Percentiles rank a stretch among this genome's conserved stretches.
phyloP scores from a whole-genome alignment of 768 basidiomycete species.

The Boletellus ananas region DNA sequence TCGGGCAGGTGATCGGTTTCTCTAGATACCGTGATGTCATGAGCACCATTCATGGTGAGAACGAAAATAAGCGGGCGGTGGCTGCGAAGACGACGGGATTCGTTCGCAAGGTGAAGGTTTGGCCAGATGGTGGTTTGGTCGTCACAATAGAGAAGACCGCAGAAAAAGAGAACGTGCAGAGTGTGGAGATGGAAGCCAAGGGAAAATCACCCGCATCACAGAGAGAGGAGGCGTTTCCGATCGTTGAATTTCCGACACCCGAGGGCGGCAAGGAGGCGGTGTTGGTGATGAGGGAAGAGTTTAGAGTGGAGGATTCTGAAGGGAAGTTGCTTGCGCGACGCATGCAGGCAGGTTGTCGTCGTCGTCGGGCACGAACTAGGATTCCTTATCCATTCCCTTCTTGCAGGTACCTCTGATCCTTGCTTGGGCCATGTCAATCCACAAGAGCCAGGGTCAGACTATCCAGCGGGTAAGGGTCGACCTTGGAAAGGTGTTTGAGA shows the following conservation, averaged over 20 bases:
- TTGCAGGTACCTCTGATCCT: slow-evolving; percentile 66
- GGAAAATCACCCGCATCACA: slow-evolving; percentile 29
- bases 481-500: slow-evolving; percentile 62
- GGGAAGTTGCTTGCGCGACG: slow-evolving; percentile 46
- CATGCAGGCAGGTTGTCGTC: slow-evolving; percentile 36
- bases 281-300: slow-evolving; percentile 50
- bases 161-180: slow-evolving; percentile 35
- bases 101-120: slow-evolving; percentile 34
- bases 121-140: slow-evolving; percentile 25
- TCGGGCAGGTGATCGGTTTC: slow-evolving; percentile 61
- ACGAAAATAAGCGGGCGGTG: slow-evolving; percentile 21
- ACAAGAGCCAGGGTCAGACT: slow-evolving; percentile 77
- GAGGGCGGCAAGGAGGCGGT: slow-evolving; percentile 42
- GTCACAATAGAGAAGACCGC: neutral
- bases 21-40: slow-evolving; percentile 23
- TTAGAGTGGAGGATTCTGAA: slow-evolving; percentile 50
- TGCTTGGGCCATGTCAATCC: slow-evolving; percentile 76
- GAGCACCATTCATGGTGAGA: slow-evolving; percentile 16
- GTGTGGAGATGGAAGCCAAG: slow-evolving; percentile 15
- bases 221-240: slow-evolving; percentile 39
- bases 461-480: slow-evolving; percentile 63
- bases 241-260: slow-evolving; percentile 45
- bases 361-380: neutral
- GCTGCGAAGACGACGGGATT: slow-evolving; percentile 31
- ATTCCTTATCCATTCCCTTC: neutral